Evolutionary conservation across 2,329 filamentous ascomycete genomes (phyloP).

Genomic region (Chrysosporium queenslandicum): DNA sequence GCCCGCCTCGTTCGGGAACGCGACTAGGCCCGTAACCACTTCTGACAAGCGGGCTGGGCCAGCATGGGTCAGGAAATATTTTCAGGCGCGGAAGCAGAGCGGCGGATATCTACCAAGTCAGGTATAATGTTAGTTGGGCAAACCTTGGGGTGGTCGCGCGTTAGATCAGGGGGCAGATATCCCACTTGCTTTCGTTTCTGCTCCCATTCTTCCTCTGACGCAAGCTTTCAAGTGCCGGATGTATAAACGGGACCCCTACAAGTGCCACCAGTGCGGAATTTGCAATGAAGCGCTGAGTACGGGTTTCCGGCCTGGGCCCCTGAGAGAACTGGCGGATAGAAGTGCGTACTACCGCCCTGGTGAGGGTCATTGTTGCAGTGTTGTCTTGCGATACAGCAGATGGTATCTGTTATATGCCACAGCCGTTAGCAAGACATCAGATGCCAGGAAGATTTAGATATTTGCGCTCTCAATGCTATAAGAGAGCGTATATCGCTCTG

Average conservation of each 20-base stretch:
- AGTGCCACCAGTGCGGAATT: slow-evolving; percentile 35
- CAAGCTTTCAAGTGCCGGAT: slow-evolving; percentile 39
- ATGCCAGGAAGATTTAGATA: not conserved
- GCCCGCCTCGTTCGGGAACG: too few relatives aligned
- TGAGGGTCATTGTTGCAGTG: slow-evolving; percentile 17
- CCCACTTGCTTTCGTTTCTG: slow-evolving; percentile 23
- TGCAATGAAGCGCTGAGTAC: slow-evolving; percentile 33
- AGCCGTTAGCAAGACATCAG: not conserved
- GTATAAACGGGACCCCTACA: slow-evolving; percentile 39
- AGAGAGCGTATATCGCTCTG: too few relatives aligned
- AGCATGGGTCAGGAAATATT: slow-evolving; percentile 9
- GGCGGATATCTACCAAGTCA: slow-evolving; percentile 28
- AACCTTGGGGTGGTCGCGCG: too few relatives aligned
- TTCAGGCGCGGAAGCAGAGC: slow-evolving; percentile 36
- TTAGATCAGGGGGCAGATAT: too few relatives aligned
- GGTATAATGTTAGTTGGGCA: too few relatives aligned
- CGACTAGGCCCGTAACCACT: too few relatives aligned
- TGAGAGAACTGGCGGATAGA: slow-evolving; percentile 39
- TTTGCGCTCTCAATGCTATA: not conserved
- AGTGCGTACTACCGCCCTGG: slow-evolving; percentile 25
- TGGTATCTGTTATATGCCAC: not conserved
- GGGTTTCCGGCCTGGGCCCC: slow-evolving; percentile 26
- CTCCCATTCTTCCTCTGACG: slow-evolving; percentile 32
- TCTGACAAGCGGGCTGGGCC: not conserved
- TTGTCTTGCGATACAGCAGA: not conserved